Evolutionary conservation across 805 yeast species (phyloP), one percentile per base, ranked within the genome.

Genomic region (Blastobotrys muscicola): DNA sequence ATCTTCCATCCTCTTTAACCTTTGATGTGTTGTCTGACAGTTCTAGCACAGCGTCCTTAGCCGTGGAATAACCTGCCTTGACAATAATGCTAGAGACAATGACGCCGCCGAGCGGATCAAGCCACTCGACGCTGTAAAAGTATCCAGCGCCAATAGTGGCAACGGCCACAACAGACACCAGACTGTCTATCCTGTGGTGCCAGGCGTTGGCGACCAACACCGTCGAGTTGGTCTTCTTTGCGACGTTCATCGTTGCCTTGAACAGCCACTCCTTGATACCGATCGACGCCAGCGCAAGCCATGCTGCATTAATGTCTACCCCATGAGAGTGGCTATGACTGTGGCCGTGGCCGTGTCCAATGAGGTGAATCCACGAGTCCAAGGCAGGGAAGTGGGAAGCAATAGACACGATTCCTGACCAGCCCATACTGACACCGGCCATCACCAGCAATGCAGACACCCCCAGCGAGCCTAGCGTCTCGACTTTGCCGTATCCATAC

Each of bases 131-230:
- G 49, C 80, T 75, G 49, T 87, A 74, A 47, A 85, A 68, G 52
- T 83, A 80, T 30, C 96, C 94, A 1, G 89, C 80, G 0, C 94
- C 75, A 41, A 92, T 92, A 1, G 97, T 87, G 3, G 79, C 74
- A 14, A 90, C 72, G 0, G 97, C 97, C 6, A 90, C 97, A 15
- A 82, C 70, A 0, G 97, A 85, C 1, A 97, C 94, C 53, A 92
- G 61, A 0, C 95, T 82, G 59, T 92, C 98, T 8, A 90, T 92
- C 50, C 98, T 73, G 59, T 92, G 98, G 61, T 92, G 98, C 97
- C 98, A 92, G 2, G 98, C 98, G 58, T 92, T 92, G 3, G 98
- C 98, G 40, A 85, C 78, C 39, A 92, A 70, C 3, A 92, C 97
- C 49, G 86, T 85, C 0, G 96, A 86, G 57, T 85, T 83, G 26